Evolutionary conservation across 1,139 yeast genomes (phyloP).

Genomic region (Candida tetrigidarum): DNA sequence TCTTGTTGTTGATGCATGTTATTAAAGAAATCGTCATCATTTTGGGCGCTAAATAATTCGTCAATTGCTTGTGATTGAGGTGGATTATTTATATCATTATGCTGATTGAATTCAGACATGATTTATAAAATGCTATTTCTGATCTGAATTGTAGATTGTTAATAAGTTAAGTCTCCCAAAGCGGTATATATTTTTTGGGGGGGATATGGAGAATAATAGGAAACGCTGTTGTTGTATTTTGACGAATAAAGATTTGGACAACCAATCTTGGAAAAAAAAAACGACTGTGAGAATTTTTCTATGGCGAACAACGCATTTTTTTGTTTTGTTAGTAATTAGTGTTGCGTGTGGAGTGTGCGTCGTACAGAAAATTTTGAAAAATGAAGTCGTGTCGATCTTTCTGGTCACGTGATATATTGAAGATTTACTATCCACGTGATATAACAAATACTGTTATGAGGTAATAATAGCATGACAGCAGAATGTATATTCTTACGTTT

Average conservation of each 20-base stretch:
- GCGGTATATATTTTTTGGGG: too few relatives aligned
- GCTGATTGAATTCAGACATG: slow-evolving; percentile 1
- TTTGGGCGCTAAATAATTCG: slow-evolving; percentile 7
- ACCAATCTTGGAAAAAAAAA: not conserved
- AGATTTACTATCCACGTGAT: not conserved
- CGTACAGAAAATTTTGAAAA: not conserved
- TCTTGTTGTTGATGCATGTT: not conserved
- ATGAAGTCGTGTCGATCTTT: not conserved
- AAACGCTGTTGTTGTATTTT: not conserved
- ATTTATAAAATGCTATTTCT: not conserved
- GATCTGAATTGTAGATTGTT: too few relatives aligned
- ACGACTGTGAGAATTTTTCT: not conserved
- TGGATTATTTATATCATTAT: slow-evolving; percentile 1
- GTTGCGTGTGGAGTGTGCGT: not conserved
- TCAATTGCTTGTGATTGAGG: slow-evolving; percentile 8
- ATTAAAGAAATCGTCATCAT: slow-evolving; percentile 10
- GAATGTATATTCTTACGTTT: too few relatives aligned
- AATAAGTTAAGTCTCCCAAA: too few relatives aligned
- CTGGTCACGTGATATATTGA: not conserved
- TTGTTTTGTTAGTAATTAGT: not conserved
- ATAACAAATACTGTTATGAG: too few relatives aligned
- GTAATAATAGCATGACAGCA: too few relatives aligned
- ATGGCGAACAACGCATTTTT: not conserved
- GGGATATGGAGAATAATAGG: too few relatives aligned
- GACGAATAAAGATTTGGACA: slow-evolving; percentile 1